Evolutionary conservation across 495 filamentous ascomycete genomes (phyloP).

Genomic region (Ramalina peruviana): DNA sequence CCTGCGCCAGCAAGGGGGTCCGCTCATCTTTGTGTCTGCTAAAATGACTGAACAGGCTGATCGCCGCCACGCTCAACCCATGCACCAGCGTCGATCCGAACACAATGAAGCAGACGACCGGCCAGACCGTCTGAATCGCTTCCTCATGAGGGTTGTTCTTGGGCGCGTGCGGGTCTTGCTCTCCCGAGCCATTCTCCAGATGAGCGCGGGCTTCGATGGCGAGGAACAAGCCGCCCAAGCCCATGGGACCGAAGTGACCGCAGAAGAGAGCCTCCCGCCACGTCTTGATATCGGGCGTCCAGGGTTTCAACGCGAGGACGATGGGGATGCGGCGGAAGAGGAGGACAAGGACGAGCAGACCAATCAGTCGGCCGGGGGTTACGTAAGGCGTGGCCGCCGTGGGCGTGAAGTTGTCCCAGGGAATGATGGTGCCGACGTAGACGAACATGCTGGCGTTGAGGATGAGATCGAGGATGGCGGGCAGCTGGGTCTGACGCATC

Average conservation of each 20-base stretch:
- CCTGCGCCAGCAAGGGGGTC: slow-evolving; percentile 26
- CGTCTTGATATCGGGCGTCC: slow-evolving; percentile 30
- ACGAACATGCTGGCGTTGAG: slow-evolving; percentile 36
- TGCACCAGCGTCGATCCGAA: slow-evolving; percentile 34
- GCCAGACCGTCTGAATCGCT: slow-evolving; percentile 31
- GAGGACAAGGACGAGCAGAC: slow-evolving; percentile 29
- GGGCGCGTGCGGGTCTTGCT: slow-evolving; percentile 25
- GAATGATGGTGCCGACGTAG: slow-evolving; percentile 35
- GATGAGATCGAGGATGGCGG: slow-evolving; percentile 31
- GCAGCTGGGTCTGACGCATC: slow-evolving; percentile 25
- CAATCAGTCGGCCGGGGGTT: slow-evolving; percentile 24
- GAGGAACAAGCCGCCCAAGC: slow-evolving; percentile 36
- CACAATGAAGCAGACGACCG: slow-evolving; percentile 34
- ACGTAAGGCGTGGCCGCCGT: slow-evolving; percentile 19
- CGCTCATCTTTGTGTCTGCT: slow-evolving; percentile 23
- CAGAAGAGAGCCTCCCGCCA: slow-evolving; percentile 35
- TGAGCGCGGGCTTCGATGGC: slow-evolving; percentile 35
- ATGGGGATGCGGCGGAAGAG: slow-evolving; percentile 33
- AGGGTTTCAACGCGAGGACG: slow-evolving; percentile 26
- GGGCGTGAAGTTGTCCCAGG: slow-evolving; percentile 27
- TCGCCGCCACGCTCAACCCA: slow-evolving; percentile 28
- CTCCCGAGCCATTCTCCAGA: slow-evolving; percentile 26
- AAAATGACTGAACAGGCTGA: slow-evolving; percentile 30
- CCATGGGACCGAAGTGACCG: slow-evolving; percentile 41
- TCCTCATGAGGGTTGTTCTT: slow-evolving; percentile 13